phyloP scores from a whole-genome alignment of 176 grass and related monocot genomes.

The Tillandsia fasciculata region DNA sequence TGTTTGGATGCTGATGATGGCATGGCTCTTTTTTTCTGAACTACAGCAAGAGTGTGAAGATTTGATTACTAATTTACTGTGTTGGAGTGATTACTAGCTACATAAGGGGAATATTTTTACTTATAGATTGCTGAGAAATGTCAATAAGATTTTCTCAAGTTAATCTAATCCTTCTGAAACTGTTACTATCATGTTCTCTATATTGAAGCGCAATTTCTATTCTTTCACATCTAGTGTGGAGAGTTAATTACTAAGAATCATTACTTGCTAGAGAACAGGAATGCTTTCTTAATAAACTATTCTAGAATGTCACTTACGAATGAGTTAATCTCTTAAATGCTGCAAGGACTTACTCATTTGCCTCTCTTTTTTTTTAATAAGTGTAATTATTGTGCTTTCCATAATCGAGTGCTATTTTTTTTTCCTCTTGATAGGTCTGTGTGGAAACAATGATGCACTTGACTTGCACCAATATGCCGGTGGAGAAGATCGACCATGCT shows the following conservation, averaged over 20 bases:
- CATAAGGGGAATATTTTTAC: not conserved
- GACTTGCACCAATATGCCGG: constrained; percentile 88
- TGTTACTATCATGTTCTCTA: not conserved
- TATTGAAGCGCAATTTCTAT: not conserved
- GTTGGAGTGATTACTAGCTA: not conserved
- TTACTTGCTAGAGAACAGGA: too few relatives aligned
- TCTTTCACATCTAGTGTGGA: not conserved
- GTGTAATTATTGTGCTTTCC: not conserved
- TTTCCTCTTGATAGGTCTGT: constrained; percentile 40
- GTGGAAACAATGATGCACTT: constrained; percentile 97
- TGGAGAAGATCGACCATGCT: constrained; percentile 82
- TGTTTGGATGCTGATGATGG: not conserved
- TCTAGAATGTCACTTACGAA: too few relatives aligned
- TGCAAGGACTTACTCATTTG: too few relatives aligned
- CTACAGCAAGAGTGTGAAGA: not conserved
- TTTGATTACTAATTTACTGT: not conserved
- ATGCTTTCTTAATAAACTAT: not conserved
- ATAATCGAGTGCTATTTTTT: constrained; percentile 4
- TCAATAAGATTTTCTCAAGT: not conserved
- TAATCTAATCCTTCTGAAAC: not conserved
- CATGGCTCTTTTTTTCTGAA: not conserved
- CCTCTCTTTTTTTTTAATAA: not conserved
- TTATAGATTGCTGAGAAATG: not conserved
- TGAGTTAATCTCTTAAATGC: too few relatives aligned
- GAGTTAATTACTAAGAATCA: too few relatives aligned